Conservation (phyloP, 2,329 filamentous ascomycete species). For the Coleophoma eucalyptorum region DNA sequence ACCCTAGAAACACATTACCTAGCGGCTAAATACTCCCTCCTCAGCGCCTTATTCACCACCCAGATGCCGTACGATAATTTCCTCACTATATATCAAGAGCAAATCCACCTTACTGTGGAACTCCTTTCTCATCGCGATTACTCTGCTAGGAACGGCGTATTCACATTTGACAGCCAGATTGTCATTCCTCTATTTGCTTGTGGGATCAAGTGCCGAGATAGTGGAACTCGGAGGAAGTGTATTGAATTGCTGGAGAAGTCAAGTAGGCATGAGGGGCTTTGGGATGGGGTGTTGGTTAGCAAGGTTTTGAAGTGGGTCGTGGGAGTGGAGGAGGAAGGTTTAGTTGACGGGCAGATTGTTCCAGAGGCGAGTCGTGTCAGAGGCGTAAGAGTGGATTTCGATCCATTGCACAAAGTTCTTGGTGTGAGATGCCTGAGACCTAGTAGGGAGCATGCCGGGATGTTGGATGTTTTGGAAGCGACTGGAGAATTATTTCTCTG, state of each 20-base stretch:
- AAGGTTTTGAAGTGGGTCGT: constrained; percentile 7
- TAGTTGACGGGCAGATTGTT: neutral
- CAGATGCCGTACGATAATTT: neutral
- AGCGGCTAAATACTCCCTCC: neutral
- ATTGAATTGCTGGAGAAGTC: neutral
- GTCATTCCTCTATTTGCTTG: constrained; percentile 59
- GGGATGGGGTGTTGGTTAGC: constrained; percentile 4
- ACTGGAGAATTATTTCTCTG: neutral
- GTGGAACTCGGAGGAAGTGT: constrained; percentile 2
- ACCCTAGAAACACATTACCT: neutral
- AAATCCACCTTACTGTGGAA: neutral
- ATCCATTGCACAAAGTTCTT: neutral
- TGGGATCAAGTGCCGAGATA: constrained; percentile 35
- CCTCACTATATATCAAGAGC: neutral
- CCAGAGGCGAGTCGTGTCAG: neutral
- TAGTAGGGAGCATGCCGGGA: neutral
- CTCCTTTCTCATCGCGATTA: neutral
- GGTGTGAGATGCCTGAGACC: neutral
- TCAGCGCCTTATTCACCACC: neutral
- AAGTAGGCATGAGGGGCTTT: constrained; percentile 5
- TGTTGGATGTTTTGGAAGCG: neutral
- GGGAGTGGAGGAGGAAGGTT: constrained; percentile 5
- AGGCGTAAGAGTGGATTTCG: neutral
- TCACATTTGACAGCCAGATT: constrained; percentile 59
- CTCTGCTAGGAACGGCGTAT: constrained; percentile 35